Percentiles rank a stretch among this genome's conserved stretches.
Conservation (phyloP, 441 rosid species). For the Corymbia calophylla region DNA sequence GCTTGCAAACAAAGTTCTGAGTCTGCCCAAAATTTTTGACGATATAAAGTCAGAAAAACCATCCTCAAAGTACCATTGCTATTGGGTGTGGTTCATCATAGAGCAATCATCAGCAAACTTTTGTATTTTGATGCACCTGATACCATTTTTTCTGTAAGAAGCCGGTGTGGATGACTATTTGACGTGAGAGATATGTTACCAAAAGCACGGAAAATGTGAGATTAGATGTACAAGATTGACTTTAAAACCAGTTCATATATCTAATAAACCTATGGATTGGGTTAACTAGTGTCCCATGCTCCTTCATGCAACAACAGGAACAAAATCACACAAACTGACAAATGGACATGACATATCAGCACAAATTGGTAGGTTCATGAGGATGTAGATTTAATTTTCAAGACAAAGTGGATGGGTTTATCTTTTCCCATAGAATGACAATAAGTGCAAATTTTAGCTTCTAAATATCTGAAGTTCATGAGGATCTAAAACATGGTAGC, state of each 20-base stretch:
- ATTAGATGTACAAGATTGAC: neutral
- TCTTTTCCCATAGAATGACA: neutral
- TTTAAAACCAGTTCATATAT: neutral
- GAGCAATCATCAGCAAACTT: neutral
- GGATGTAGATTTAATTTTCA: neutral
- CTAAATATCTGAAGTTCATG: neutral
- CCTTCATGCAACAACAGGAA: neutral
- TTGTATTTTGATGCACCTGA: neutral
- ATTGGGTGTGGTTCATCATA: neutral
- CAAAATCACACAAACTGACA: neutral
- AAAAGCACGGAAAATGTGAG: neutral
- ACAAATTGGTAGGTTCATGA: neutral
- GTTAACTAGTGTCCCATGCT: neutral
- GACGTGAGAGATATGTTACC: neutral
- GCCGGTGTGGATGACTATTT: neutral
- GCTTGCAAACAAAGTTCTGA: slow-evolving; percentile 45
- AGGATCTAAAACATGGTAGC: neutral
- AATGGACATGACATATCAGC: neutral
- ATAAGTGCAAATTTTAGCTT: neutral
- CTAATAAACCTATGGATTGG: neutral
- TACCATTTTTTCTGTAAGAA: neutral
- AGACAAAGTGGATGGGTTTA: neutral
- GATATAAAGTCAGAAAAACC: neutral
- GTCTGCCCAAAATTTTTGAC: slow-evolving; percentile 22
- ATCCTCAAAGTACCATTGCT: neutral